These are phyloP conservation scores for Pseudoscleropodium purum DNA, from an alignment of 225 moss, liverwort and hornwort genomes.

Conservation along the genomic window DNA sequence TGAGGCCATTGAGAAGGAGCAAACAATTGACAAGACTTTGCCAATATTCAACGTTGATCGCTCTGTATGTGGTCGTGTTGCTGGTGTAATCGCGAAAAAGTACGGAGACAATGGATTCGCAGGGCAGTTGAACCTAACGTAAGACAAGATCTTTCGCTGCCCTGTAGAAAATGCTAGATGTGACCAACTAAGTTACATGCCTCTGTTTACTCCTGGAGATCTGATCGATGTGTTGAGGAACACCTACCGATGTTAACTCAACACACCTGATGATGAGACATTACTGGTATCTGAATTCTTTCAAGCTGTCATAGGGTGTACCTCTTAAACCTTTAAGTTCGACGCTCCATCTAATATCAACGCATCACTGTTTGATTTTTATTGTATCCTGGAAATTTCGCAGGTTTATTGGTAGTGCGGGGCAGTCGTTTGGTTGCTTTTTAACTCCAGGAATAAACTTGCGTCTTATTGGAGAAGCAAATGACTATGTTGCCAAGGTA, in stretches of 20 bases:
- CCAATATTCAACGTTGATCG: slow-evolving; percentile 70
- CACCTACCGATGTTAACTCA: not conserved
- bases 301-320: not conserved
- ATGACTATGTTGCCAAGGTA: slow-evolving; percentile 90
- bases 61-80: slow-evolving; percentile 72
- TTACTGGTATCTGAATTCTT: not conserved
- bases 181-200: not conserved
- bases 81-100: slow-evolving; percentile 71
- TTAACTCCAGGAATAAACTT: slow-evolving; percentile 64
- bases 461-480: slow-evolving; percentile 74
- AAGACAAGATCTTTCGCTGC: slow-evolving; percentile 12
- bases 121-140: slow-evolving; percentile 64
- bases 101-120: slow-evolving; percentile 74
- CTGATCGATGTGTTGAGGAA: not conserved
- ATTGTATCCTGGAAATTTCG: not conserved
- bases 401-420: slow-evolving; percentile 85
- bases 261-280: not conserved
- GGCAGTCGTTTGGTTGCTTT: slow-evolving; percentile 87
- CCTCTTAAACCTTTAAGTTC: not conserved
- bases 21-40: slow-evolving; percentile 33
- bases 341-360: not conserved
- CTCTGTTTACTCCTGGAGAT: not conserved
- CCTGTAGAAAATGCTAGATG: not conserved
- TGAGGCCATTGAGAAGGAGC: slow-evolving; percentile 64
- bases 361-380: not conserved